These are phyloP conservation scores for Aegilops umbellulata DNA, from an alignment of 176 grass and related monocot genomes.

Conservation along the genomic window DNA sequence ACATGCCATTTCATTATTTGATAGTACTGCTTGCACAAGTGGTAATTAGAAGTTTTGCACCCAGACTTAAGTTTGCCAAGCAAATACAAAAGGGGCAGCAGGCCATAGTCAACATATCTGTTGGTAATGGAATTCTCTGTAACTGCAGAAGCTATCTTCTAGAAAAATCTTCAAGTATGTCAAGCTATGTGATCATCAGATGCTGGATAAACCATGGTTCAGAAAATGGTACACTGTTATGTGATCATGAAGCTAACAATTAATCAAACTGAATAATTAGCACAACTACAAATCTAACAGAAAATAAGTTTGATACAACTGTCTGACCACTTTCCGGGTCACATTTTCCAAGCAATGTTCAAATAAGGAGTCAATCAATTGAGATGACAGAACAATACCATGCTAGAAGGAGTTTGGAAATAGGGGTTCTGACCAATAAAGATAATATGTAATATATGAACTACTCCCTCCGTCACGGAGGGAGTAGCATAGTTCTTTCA, in stretches of 20 bases:
- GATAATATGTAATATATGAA: no score
- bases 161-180: background rate
- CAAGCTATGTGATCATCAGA: background rate
- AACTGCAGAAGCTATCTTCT: background rate
- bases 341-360: background rate
- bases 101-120: background rate
- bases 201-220: background rate
- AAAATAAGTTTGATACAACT: background rate
- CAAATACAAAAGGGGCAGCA: background rate
- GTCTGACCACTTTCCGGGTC: background rate
- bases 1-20: slow-evolving; percentile 6
- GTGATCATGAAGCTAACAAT: background rate
- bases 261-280: background rate
- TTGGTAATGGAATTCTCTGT: background rate
- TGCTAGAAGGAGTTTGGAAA: background rate
- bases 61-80: background rate
- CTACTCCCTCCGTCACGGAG: no score
- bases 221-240: background rate
- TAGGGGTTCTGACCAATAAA: background rate
- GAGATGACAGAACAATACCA: background rate
- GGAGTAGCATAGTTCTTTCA: background rate
- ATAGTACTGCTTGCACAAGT: background rate
- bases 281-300: background rate
- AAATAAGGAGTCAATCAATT: background rate
- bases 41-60: background rate